These are phyloP conservation scores for Nigrospora osmanthi DNA, from an alignment of 2,329 filamentous ascomycete species.

Conservation along the genomic window DNA sequence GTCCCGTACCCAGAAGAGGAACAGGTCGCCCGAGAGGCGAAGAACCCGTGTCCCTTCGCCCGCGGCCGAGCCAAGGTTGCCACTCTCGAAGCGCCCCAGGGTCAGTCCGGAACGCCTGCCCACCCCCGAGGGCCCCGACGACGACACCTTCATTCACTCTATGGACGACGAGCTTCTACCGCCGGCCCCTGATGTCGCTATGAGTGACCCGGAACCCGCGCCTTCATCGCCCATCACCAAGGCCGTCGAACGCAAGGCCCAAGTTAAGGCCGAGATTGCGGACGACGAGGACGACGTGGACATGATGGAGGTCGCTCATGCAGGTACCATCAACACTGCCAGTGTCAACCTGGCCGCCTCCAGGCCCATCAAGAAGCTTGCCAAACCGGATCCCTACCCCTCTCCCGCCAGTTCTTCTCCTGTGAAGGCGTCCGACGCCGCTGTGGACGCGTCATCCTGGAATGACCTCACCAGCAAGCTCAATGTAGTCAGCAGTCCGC, in stretches of 20 bases:
- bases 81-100: conserved; percentile 48
- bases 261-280: conserved; percentile 36
- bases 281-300: conserved; percentile 73
- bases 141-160: conserved; percentile 46
- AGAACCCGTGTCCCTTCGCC: conserved; percentile 78
- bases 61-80: conserved; percentile 46
- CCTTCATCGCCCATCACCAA: conserved; percentile 77
- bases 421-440: conserved; percentile 46
- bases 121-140: conserved; percentile 41
- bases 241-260: conserved; percentile 63
- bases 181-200: conserved; percentile 45
- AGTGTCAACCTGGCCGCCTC: conserved; percentile 83
- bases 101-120: conserved; percentile 36
- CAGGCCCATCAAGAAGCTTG: conserved; percentile 66
- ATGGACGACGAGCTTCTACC: conserved; percentile 53
- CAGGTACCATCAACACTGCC: conserved; percentile 57
- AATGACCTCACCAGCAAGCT: conserved; percentile 79
- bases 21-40: conserved; percentile 69
- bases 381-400: conserved; percentile 59
- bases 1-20: conserved; percentile 49
- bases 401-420: conserved; percentile 74
- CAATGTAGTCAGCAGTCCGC: conserved; percentile 73
- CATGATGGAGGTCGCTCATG: conserved; percentile 79
- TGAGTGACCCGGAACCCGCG: conserved; percentile 70
- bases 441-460: conserved; percentile 78